Evolutionary conservation across 495 filamentous ascomycete genomes (phyloP), one percentile per base, ranked within the genome.

Genomic region (Rhizodiscina lignyota): DNA sequence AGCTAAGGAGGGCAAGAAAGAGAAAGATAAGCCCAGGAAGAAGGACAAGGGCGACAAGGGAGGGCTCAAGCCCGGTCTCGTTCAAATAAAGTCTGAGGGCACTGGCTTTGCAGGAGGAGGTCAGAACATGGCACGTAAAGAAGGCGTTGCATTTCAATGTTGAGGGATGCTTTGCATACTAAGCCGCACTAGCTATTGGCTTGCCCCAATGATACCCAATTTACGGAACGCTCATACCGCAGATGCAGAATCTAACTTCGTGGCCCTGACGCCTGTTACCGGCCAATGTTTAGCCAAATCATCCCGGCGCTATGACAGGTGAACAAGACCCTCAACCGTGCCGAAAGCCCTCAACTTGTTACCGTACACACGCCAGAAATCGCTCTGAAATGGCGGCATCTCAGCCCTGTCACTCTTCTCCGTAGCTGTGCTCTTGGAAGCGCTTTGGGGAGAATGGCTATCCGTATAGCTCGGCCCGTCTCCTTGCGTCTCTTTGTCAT

Each of bases 61-160:
- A 10, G 66, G 51, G 34, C 61, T 83, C 24, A 72, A 61, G 43
- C 74, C 83, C 0, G 87, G 89, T 2, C 41, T 94, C 20, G 83
- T 96, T 6, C 75, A 83, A 52, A 68, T 97, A 30, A 75, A 70
- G 41, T 78, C 77, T 19, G 87, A 94, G 43, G 89, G 89, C 0
- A 97, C 89, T 0, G 89, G 89, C 1, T 97, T 91, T 60, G 84
- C 89, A 2, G 77, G 79, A 1, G 75, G 80, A 12, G 89, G 89
- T 4, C 68, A 70, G 21, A 93, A 79, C 49, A 70, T 78, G 46
- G 84, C 83, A 15, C 79, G 79, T 56, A 91, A 75, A 56, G 56
- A 61, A 18, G 79, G 79, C 0, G 74, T 91, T 4, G 79, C 78
- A 0, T 97, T 94, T 57, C 82, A 89, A 49, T 89, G 81, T 51